Evolutionary conservation across 2,329 filamentous ascomycete species (phyloP).

Genomic region (Colletotrichum echinochloae): DNA sequence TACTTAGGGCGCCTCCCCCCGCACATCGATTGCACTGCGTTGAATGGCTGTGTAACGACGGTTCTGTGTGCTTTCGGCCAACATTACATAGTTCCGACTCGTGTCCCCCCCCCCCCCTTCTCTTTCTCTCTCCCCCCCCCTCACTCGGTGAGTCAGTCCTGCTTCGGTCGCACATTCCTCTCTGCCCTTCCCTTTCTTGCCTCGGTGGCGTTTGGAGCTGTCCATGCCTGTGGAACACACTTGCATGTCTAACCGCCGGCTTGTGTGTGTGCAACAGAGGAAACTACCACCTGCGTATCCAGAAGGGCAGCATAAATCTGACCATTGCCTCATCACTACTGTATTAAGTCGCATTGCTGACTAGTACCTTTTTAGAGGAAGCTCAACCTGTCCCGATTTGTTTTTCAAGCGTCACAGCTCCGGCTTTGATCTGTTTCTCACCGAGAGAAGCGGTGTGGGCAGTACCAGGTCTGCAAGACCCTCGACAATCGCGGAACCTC

Average conservation of each 20-base stretch:
- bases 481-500: constrained; percentile 16
- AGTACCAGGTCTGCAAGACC: constrained; percentile 11
- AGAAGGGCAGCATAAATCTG: constrained; percentile 10
- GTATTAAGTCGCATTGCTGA: constrained; percentile 18
- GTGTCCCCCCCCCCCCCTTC: not conserved
- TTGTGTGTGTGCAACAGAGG: constrained; percentile 7
- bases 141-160: constrained; percentile 31
- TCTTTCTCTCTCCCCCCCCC: not conserved
- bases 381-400: not conserved
- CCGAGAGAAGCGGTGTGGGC: constrained; percentile 31
- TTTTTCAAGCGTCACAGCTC: constrained; percentile 1
- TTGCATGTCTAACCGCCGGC: constrained; percentile 12
- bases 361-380: not conserved
- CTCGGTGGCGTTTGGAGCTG: constrained; percentile 28
- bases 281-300: not conserved
- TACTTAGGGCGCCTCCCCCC: constrained; percentile 20
- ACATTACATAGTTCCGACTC: constrained; percentile 5
- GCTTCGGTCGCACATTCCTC: constrained; percentile 9
- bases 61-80: constrained; percentile 14
- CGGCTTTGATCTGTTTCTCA: not conserved
- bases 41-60: constrained; percentile 27
- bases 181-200: constrained; percentile 15
- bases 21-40: constrained; percentile 13
- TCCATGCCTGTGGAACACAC: constrained; percentile 28
- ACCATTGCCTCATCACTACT: not conserved